Percentiles rank a stretch among this genome's conserved stretches.
These are phyloP conservation scores for Metschnikowia vanudenii DNA, from an alignment of 805 yeast species.

Conservation along the genomic window DNA sequence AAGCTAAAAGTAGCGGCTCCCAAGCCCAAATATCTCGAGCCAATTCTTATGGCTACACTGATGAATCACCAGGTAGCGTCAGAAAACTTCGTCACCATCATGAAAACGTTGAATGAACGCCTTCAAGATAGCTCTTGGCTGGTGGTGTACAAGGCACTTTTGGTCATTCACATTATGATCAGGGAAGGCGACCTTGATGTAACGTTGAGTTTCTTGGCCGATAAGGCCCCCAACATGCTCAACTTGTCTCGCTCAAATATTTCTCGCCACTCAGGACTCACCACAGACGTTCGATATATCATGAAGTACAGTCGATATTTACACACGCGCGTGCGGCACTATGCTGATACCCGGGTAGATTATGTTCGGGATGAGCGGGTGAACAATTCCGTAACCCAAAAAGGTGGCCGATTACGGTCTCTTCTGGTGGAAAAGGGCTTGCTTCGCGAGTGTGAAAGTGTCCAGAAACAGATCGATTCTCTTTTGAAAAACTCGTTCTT, in stretches of 20 bases:
- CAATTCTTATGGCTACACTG: slow-evolving; percentile 72
- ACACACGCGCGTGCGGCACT: slow-evolving; percentile 66
- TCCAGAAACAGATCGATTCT: slow-evolving; percentile 76
- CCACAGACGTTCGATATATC: slow-evolving; percentile 54
- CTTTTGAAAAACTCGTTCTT: slow-evolving; percentile 70
- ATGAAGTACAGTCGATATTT: slow-evolving; percentile 72
- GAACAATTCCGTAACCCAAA: slow-evolving; percentile 44
- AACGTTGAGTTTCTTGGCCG: slow-evolving; percentile 59
- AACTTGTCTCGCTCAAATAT: slow-evolving; percentile 39
- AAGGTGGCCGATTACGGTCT: slow-evolving; percentile 60
- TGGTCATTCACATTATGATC: slow-evolving; percentile 86
- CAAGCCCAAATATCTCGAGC: slow-evolving; percentile 92
- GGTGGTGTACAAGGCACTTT: slow-evolving; percentile 78
- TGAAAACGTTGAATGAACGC: slow-evolving; percentile 60
- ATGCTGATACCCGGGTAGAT: slow-evolving; percentile 60
- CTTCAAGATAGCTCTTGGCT: slow-evolving; percentile 87
- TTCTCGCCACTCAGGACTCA: slow-evolving; percentile 37
- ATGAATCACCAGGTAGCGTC: slow-evolving; percentile 40
- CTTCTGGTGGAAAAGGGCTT: slow-evolving; percentile 76
- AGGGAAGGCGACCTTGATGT: slow-evolving; percentile 85
- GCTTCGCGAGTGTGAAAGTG: slow-evolving; percentile 79
- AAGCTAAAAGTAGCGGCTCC: slow-evolving; percentile 86
- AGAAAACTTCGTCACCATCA: slow-evolving; percentile 64
- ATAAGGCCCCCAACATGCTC: slow-evolving; percentile 48
- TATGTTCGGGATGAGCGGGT: slow-evolving; percentile 70